Base-by-base conservation (phyloP, 2,329 filamentous ascomycete species). In the Penicillium sp. region DNA sequence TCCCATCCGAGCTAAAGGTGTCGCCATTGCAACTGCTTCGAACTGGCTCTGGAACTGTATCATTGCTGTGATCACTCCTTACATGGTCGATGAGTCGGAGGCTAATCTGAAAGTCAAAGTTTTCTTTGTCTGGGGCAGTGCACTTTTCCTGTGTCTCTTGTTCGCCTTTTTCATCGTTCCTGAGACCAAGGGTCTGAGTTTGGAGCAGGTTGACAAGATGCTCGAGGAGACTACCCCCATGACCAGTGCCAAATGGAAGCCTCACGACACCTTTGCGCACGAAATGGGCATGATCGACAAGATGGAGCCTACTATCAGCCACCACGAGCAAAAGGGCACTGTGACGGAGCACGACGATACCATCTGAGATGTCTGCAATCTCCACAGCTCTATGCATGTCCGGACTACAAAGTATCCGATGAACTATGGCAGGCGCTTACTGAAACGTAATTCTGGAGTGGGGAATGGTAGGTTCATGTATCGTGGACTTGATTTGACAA, bases 41-140 rank as follows among this genome's bases (percentile, higher is more conserved):
- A 95, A 95, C 83, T 95, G 90, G 90, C 82, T 94, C 58, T 94
- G 90, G 89, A 94, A 92, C 79, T 90, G 87, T 73, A 75, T 82
- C 69, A 84, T 85, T 64, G 81, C 84, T 53, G 82, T 90, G 71
- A 89, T 90, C 73, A 89, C 85, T 3, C 87, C 87, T 14, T 90
- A 87, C 80, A 85, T 90, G 57, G 68, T 71, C 1, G 68, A 72
- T 57, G 68, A 75, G 45, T 77, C 83, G 53, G 75, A 82, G 57
- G 87, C 84, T 58, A 75, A 81, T 61, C 72, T 82, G 51, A 83
- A 84, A 12, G 79, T 86, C 31, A 88, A 87, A 63, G 85, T 92
- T 42, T 92, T 92, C 77, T 92, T 90, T 72, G 81, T 92, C 29
- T 93, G 89, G 89, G 89, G 88, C 15, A 82, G 86, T 4, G 90